Evolutionary conservation across 306 rosid genomes (phyloP), one percentile per base, ranked within the genome.

Genomic region (Hippophae gyantsensis): DNA sequence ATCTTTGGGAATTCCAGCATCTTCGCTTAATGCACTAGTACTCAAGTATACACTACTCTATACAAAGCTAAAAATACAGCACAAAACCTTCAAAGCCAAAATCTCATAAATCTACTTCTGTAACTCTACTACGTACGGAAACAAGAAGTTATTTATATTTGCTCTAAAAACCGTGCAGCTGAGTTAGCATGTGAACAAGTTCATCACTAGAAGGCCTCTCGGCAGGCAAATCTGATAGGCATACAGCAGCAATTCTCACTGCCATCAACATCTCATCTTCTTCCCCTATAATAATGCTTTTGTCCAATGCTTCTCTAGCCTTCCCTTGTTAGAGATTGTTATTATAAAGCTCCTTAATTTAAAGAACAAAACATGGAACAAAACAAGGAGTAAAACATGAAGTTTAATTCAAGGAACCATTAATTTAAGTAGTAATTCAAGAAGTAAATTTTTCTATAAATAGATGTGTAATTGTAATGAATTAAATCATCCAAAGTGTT

Each of bases 261-360:
- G 93, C 99, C 99, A 92, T 92, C 59, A 92, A 63, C 95, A 92
- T 88, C 75, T 92, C 99, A 54, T 92, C 96, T 78, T 87, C 95
- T 77, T 79, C 89, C 8, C 87, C 93, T 10, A 81, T 73, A 64
- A 27, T 27, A 27, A 92, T 69, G 65, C 86, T 72, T 85, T 82
- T 92, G 68, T 88, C 96, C 1, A 92, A 73, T 0, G 95, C 96
- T 62, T 92, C 96, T 9, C 80, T 69, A 8, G 79, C 85, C 55
- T 88, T 95, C 10, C 95, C 99, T n/a, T n/a, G n/a, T n/a, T n/a
- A n/a, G n/a, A n/a, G n/a, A n/a, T n/a, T n/a, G n/a, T n/a, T n/a
- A n/a, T n/a, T n/a, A n/a, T n/a, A n/a, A n/a, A n/a, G n/a, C n/a
- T n/a, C n/a, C n/a, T n/a, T n/a, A n/a, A n/a, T n/a, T n/a, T n/a